Evolutionary conservation across 768 basidiomycete species (phyloP).

Genomic region (Leccinum truebloodii): DNA sequence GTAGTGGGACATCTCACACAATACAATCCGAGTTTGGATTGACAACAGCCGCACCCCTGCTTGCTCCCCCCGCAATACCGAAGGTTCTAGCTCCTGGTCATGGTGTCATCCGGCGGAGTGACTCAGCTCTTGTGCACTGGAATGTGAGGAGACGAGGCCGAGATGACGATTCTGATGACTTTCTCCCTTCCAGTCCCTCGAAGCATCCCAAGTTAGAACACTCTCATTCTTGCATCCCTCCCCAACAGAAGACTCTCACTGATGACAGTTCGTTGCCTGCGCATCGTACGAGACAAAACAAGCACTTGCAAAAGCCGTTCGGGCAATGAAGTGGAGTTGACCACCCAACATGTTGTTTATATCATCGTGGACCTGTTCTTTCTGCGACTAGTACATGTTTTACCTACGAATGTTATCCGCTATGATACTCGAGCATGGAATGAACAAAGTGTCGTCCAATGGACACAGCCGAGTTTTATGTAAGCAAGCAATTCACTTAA

Average conservation of each 20-base stretch:
- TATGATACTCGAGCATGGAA: too few relatives aligned
- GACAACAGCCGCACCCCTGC: background rate
- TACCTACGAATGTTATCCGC: too few relatives aligned
- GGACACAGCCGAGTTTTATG: too few relatives aligned
- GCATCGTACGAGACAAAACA: background rate
- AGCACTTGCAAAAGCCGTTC: too few relatives aligned
- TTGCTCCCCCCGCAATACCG: background rate
- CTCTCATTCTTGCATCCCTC: background rate
- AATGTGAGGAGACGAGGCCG: background rate
- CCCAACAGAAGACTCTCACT: too few relatives aligned
- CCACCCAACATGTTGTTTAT: too few relatives aligned
- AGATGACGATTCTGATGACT: background rate
- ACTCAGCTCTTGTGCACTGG: background rate
- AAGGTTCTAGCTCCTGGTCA: background rate
- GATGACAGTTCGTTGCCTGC: background rate
- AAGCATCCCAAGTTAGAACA: background rate
- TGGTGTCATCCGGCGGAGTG: background rate
- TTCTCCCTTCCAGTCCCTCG: background rate
- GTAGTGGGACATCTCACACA: background rate
- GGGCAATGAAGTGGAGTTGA: too few relatives aligned
- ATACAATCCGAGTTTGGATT: background rate
- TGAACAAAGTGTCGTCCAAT: too few relatives aligned
- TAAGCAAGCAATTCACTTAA: too few relatives aligned
- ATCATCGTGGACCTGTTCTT: too few relatives aligned
- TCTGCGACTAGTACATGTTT: too few relatives aligned